Evolutionary conservation across 1,284 basidiomycete genomes (phyloP), one percentile per base, ranked within the genome.

Genomic region (Vanrija humicola): DNA sequence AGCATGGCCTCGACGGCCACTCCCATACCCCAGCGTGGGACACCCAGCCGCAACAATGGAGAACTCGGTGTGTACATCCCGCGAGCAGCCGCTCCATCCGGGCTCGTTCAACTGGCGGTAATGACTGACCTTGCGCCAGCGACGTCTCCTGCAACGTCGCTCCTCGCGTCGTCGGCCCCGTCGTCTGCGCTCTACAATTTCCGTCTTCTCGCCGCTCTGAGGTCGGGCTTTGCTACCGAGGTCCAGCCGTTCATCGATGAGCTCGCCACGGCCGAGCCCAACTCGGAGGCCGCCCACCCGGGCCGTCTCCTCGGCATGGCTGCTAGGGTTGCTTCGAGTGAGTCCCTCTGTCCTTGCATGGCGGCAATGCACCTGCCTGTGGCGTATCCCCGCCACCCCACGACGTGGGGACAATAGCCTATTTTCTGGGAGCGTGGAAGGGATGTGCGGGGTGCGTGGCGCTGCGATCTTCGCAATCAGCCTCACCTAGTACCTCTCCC

Each of bases 211-310:
- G 83, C 87, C 6, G 91, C 90, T 5, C 81, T 95, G 18, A 82
- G 89, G 19, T 55, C 70, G 82, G 88, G 88, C 43, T 87, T 92
- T 66, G 84, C 88, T 0, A 81, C 84, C 6, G 79, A 83, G 19
- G 88, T 93, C n/a, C 87, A 89, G 64, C 87, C 88, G 3, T 89
- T 91, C 69, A 79, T 93, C n/a, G 73, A 85, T 7, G 88, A 90
- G 68, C 85, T 91, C 50, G 79, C 80, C 51, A 18, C 40, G 39
- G 42, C 52, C 16, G n/a, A 56, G 70, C 0, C 80, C 80, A 15
- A 76, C 78, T 16, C 68, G 34, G 34, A 70, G 28, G 69, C 74
- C 21, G 63, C 83, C 0, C 84, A 83, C 3, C 86, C 84, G 7
- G 86, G 88, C 23, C 84, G 86, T 6, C 84, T 90, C 0, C 79